Conservation (phyloP, 257 asterid genomes). For the Scutellaria minor region DNA sequence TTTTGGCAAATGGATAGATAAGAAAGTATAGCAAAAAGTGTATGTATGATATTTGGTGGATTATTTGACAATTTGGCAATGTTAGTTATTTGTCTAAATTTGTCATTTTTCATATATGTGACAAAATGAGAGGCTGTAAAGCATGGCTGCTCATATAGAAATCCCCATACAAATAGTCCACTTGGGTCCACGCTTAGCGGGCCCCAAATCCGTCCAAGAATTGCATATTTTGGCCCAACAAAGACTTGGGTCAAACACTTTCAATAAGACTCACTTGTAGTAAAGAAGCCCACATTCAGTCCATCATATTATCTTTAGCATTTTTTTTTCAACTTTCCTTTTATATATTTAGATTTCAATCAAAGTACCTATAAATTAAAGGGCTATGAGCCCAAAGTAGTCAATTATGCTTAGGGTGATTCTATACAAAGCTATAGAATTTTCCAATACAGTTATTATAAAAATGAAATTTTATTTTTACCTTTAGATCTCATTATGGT, state of each 20-base stretch:
- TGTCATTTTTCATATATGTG: constrained; percentile 29
- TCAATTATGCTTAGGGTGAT: too few relatives aligned
- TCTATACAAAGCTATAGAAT: too few relatives aligned
- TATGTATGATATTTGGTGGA: constrained; percentile 27
- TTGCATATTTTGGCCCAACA: not conserved
- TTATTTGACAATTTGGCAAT: constrained; percentile 28
- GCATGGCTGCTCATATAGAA: constrained; percentile 26
- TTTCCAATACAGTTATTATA: too few relatives aligned
- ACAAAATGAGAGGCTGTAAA: constrained; percentile 45
- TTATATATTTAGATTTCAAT: too few relatives aligned
- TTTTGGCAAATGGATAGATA: constrained; percentile 44
- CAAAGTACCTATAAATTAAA: too few relatives aligned
- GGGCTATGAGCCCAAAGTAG: too few relatives aligned
- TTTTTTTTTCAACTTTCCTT: too few relatives aligned
- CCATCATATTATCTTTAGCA: too few relatives aligned
- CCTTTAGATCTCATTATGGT: too few relatives aligned
- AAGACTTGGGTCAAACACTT: not conserved
- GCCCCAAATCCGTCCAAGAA: not conserved
- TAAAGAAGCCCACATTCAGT: too few relatives aligned
- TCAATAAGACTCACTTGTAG: too few relatives aligned
- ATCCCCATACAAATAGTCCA: constrained; percentile 14
- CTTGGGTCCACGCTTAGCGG: constrained; percentile 11
- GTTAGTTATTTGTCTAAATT: constrained; percentile 11
- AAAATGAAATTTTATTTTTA: too few relatives aligned
- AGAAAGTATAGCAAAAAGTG: constrained; percentile 34